phyloP scores from a whole-genome alignment of 129 eudicot species.

The Flaveria brownii region DNA sequence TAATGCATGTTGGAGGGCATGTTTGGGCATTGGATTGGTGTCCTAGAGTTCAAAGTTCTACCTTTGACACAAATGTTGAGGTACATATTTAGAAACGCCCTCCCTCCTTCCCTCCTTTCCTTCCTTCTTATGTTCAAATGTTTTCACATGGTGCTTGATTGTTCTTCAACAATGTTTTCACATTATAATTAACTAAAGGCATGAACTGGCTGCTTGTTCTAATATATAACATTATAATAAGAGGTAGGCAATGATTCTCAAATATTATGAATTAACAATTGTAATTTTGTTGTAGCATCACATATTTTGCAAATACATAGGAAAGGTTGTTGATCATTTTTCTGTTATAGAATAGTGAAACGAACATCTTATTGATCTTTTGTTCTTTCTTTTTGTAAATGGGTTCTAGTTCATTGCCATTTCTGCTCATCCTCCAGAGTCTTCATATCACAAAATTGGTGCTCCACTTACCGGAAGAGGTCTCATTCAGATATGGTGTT shows the following conservation, averaged over 20 bases:
- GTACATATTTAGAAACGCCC: slow-evolving; percentile 35
- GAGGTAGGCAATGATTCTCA: background rate
- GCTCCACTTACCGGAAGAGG: slow-evolving; percentile 80
- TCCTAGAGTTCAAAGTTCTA: slow-evolving; percentile 49
- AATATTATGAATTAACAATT: background rate
- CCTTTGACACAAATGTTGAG: slow-evolving; percentile 50
- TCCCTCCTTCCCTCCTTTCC: background rate
- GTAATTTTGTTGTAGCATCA: background rate
- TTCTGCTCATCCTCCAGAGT: slow-evolving; percentile 95
- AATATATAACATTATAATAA: background rate
- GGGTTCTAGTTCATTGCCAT: slow-evolving; percentile 66
- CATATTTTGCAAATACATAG: background rate
- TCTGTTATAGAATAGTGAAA: background rate
- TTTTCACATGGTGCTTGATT: background rate
- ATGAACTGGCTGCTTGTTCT: too few species aligned
- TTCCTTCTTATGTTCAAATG: background rate
- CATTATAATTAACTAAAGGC: background rate
- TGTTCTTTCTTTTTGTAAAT: slow-evolving; percentile 3
- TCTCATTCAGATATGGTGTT: slow-evolving; percentile 78
- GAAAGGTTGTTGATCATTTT: slow-evolving; percentile 1
- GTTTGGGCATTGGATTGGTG: slow-evolving; percentile 97
- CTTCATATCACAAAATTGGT: slow-evolving; percentile 85
- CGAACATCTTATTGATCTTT: background rate
- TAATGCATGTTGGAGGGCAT: slow-evolving; percentile 77
- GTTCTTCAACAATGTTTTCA: background rate